phyloP scores from a whole-genome alignment of 2,329 filamentous ascomycete genomes.

The Aulographum hederae region DNA sequence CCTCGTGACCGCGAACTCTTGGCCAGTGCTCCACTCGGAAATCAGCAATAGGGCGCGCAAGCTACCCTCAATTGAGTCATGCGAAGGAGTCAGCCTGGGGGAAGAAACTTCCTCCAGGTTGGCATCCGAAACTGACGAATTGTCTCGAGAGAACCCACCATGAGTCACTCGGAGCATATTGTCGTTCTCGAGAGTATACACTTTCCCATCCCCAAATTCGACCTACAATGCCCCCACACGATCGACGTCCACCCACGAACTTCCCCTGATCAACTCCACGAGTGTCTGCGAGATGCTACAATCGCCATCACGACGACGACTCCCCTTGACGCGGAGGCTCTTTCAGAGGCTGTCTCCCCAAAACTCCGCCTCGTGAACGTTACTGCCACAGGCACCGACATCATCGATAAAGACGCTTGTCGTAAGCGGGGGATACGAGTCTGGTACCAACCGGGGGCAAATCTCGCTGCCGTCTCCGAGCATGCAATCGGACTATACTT shows the following conservation, averaged over 20 bases:
- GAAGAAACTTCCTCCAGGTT: too few species aligned
- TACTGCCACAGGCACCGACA: background rate
- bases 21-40: too few species aligned
- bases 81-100: too few species aligned
- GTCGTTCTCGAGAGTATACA: slow-evolving; percentile 20
- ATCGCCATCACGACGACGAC: background rate
- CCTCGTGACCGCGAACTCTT: too few species aligned
- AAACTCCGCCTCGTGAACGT: background rate
- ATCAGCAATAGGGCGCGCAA: too few species aligned
- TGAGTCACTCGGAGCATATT: slow-evolving; percentile 20
- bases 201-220: slow-evolving; percentile 13
- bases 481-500: background rate
- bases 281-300: background rate
- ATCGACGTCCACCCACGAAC: too few species aligned
- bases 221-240: too few species aligned
- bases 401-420: background rate
- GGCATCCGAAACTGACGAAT: too few species aligned
- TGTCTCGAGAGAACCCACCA: too few species aligned
- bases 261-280: background rate
- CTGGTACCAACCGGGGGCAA: background rate
- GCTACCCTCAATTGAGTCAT: too few species aligned
- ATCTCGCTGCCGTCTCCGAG: background rate
- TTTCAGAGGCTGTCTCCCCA: background rate
- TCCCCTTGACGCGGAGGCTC: background rate
- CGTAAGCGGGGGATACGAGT: background rate